A percentile compares a stretch with the other conserved stretches of the same genome.
These are phyloP conservation scores for Tieghemostelium lacteum DNA, from an alignment of 78 protist species.

Conservation along the genomic window DNA sequence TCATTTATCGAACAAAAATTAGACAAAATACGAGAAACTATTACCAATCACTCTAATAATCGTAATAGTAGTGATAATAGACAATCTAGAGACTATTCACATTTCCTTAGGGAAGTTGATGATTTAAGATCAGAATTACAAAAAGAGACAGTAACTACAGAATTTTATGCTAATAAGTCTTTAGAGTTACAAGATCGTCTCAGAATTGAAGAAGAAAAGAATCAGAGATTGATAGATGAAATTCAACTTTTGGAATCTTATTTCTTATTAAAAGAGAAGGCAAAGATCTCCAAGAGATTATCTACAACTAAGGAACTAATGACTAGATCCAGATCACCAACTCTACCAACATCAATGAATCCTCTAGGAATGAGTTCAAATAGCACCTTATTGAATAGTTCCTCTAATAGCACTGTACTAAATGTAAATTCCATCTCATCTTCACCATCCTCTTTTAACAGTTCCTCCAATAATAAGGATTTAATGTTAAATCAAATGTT, in stretches of 20 bases:
- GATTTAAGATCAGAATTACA: conserved; percentile 35
- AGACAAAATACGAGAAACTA: conserved; percentile 45
- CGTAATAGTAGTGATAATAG: conserved; percentile 16
- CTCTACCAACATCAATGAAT: conserved; percentile 18
- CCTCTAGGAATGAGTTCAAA: background rate
- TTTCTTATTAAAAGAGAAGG: conserved; percentile 25
- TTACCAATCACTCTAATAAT: too few relatives aligned
- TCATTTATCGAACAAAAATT: conserved; percentile 44
- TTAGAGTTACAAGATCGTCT: conserved; percentile 35
- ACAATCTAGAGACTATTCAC: conserved; percentile 54
- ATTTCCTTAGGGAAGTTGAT: conserved; percentile 40
- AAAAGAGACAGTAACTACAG: conserved; percentile 38
- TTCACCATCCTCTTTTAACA: conserved; percentile 3
- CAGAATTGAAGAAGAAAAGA: conserved; percentile 63
- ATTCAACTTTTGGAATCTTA: conserved; percentile 60
- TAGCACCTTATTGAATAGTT: background rate
- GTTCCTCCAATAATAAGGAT: too few relatives aligned
- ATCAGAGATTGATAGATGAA: conserved; percentile 59
- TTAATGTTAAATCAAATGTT: background rate
- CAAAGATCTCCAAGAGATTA: conserved; percentile 24
- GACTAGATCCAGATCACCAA: conserved; percentile 40
- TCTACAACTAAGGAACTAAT: background rate
- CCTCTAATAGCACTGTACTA: background rate
- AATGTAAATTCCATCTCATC: background rate
- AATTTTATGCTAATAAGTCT: conserved; percentile 28